Evolutionary conservation across 352 stramenopile genomes (phyloP).

Genomic region (Blastocystis sp.): DNA sequence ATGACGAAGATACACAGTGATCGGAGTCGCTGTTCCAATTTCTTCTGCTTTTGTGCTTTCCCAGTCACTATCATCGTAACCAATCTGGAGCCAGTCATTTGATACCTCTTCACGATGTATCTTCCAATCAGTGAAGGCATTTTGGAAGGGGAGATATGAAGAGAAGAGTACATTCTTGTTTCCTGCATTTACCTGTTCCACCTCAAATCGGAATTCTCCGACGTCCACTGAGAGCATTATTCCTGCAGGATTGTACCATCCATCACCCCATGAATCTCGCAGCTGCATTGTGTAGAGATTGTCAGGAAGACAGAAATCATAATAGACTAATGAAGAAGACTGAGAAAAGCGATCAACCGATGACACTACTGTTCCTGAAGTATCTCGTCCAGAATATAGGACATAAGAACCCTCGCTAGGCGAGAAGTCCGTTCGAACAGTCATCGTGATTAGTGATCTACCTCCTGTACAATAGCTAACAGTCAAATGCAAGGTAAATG

Average conservation of each 20-base stretch:
- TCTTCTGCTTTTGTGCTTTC: not conserved
- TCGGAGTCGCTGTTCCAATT: not conserved
- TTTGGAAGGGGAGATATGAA: conserved; percentile 47
- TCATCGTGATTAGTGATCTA: not conserved
- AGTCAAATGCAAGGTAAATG: not conserved
- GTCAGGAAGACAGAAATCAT: conserved; percentile 9
- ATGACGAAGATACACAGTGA: not conserved
- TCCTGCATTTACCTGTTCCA: not conserved
- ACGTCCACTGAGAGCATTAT: not conserved
- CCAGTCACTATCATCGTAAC: not conserved
- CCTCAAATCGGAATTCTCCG: not conserved
- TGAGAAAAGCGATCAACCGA: not conserved
- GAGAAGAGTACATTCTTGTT: not conserved
- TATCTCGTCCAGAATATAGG: not conserved
- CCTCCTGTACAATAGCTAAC: not conserved
- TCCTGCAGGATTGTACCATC: not conserved
- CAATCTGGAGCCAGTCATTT: not conserved
- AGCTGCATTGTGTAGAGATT: not conserved
- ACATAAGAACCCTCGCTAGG: not conserved
- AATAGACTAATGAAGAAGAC: not conserved
- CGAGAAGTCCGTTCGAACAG: not conserved
- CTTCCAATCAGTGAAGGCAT: conserved; percentile 11
- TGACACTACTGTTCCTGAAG: not conserved
- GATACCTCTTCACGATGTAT: not conserved
- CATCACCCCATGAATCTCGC: not conserved